phyloP scores from a whole-genome alignment of 73 alveolate genomes.

The Paramecium primaurelia region DNA sequence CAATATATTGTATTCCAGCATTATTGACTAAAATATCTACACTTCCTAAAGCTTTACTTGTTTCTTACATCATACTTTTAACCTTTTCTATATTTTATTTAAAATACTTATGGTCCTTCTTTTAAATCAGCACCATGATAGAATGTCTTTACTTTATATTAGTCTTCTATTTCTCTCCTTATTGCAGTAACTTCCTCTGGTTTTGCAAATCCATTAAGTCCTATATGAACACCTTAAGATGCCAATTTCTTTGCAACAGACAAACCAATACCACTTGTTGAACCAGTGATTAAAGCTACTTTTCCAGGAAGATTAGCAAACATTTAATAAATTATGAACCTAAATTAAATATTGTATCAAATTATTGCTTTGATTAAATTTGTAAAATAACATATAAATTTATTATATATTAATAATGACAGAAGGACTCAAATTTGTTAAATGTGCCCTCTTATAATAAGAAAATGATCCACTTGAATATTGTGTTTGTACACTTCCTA shows the following conservation, averaged over 20 bases:
- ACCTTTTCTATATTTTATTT: not conserved
- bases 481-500: conserved; percentile 27
- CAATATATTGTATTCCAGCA: conserved; percentile 63
- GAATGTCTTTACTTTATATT: conserved; percentile 24
- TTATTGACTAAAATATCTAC: conserved; percentile 54
- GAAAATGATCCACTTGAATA: conserved; percentile 45
- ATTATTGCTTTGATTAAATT: not conserved
- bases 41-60: conserved; percentile 33
- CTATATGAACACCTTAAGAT: conserved; percentile 46
- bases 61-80: conserved; percentile 34
- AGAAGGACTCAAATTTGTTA: conserved; percentile 18
- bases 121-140: conserved; percentile 45
- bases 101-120: conserved; percentile 19
- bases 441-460: conserved; percentile 16
- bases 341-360: not conserved
- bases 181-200: conserved; percentile 5
- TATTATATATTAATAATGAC: not conserved
- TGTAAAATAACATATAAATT: not conserved
- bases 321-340: not conserved
- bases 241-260: conserved; percentile 53
- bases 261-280: conserved; percentile 64
- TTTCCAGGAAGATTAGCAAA: conserved; percentile 54
- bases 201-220: conserved; percentile 54
- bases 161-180: conserved; percentile 25
- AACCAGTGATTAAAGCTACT: conserved; percentile 66